phyloP scores from a whole-genome alignment of 106 monocot species.

The Acanthochlamys bracteata region DNA sequence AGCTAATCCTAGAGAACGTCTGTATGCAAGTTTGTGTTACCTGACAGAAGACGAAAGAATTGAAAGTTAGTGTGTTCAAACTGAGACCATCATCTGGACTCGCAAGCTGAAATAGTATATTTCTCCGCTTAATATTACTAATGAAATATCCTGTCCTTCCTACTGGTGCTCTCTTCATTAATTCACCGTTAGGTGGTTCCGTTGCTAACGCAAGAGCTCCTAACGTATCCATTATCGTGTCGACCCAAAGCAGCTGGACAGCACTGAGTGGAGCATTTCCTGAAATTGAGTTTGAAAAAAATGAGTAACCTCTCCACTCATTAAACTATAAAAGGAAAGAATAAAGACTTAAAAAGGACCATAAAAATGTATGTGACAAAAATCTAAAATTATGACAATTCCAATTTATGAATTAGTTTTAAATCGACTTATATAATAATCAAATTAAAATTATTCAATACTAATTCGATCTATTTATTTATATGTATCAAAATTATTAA shows the following conservation, averaged over 20 bases:
- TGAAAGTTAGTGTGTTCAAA: slow-evolving; percentile 91
- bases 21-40: slow-evolving; percentile 21
- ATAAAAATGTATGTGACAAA: no score
- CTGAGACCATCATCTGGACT: slow-evolving; percentile 49
- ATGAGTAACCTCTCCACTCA: background rate
- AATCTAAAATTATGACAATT: no score
- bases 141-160: slow-evolving; percentile 87
- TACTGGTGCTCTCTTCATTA: slow-evolving; percentile 83
- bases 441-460: no score
- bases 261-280: slow-evolving; percentile 91
- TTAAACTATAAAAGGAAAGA: no score
- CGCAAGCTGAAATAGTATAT: slow-evolving; percentile 61
- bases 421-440: no score
- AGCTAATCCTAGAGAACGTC: background rate
- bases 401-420: no score
- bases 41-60: slow-evolving; percentile 93
- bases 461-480: no score
- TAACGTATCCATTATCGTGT: slow-evolving; percentile 98
- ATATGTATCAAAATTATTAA: no score
- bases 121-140: slow-evolving; percentile 93
- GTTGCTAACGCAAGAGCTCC: slow-evolving; percentile 96
- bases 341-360: no score
- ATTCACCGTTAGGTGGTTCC: slow-evolving; percentile 72
- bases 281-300: slow-evolving; percentile 9
- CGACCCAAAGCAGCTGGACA: slow-evolving; percentile 93